A percentile compares a stretch with the other conserved stretches of the same genome.
These are phyloP conservation scores for Prunus dulcis DNA, from an alignment of 306 rosid genomes.

Conservation along the genomic window DNA sequence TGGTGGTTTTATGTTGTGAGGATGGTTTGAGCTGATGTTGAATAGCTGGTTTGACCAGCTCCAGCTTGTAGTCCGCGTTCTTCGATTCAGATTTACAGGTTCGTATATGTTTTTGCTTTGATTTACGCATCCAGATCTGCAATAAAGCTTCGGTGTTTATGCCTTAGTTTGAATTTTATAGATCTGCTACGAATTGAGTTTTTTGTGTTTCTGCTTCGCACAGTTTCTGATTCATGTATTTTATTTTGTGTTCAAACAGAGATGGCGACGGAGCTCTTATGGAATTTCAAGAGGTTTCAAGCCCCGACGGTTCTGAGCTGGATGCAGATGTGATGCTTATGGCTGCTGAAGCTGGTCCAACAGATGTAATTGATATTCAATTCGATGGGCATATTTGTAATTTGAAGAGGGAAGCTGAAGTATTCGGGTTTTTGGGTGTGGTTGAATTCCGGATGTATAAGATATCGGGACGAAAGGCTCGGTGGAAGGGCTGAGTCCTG, in stretches of 20 bases:
- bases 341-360: neutral
- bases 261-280: neutral
- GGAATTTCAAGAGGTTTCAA: neutral
- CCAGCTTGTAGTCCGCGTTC: neutral
- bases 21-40: neutral
- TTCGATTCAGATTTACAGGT: neutral
- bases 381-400: neutral
- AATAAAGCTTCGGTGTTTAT: too few species aligned
- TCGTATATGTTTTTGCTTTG: neutral
- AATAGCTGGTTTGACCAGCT: neutral
- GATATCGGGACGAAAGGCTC: neutral
- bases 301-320: fast-evolving
- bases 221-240: neutral
- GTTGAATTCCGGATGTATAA: constrained; percentile 22
- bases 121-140: neutral
- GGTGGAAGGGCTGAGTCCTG: neutral
- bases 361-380: too few species aligned
- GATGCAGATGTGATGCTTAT: neutral
- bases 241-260: neutral
- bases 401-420: neutral
- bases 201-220: neutral
- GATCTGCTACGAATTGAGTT: neutral
- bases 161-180: neutral
- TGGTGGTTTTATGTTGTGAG: neutral
- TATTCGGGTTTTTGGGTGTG: neutral